phyloP scores from a whole-genome alignment of 805 yeast species.

The Cyberlindnera bimundalis region DNA sequence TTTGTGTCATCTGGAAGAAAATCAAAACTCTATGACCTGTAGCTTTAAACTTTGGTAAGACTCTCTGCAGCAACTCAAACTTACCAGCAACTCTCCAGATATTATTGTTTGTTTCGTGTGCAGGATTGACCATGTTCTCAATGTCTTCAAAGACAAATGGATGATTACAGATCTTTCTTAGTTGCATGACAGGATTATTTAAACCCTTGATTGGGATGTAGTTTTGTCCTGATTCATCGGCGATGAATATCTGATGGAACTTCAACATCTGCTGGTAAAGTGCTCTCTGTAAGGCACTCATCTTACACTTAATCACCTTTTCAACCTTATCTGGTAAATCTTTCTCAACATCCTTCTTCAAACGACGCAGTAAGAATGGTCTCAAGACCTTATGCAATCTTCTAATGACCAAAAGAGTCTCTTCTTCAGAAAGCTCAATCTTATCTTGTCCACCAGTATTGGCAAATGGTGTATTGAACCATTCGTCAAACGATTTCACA shows the following conservation, averaged over 20 bases:
- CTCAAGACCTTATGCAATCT: conserved; percentile 83
- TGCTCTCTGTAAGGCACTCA: conserved; percentile 66
- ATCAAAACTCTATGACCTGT: conserved; percentile 76
- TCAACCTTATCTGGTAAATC: conserved; percentile 84
- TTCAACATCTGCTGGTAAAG: conserved; percentile 77
- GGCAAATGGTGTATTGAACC: conserved; percentile 89
- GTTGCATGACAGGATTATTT: conserved; percentile 81
- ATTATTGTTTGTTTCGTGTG: conserved; percentile 56
- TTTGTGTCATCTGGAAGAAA: conserved; percentile 87
- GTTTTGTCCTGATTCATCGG: conserved; percentile 56
- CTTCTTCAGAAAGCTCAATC: conserved; percentile 82
- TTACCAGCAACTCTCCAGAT: conserved; percentile 80
- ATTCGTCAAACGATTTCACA: conserved; percentile 81
- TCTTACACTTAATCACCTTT: conserved; percentile 74
- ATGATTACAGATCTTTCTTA: conserved; percentile 82
- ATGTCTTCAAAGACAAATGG: conserved; percentile 85
- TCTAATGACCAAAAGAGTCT: conserved; percentile 72
- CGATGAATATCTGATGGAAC: conserved; percentile 64
- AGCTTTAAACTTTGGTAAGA: conserved; percentile 70
- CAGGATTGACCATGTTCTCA: conserved; percentile 65
- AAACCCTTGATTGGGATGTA: conserved; percentile 63
- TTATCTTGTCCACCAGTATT: conserved; percentile 81
- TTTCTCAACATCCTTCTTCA: conserved; percentile 84
- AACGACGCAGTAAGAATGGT: conserved; percentile 79
- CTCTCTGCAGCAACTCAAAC: conserved; percentile 71